Evolutionary conservation across 495 filamentous ascomycete species (phyloP), one percentile per base, ranked within the genome.

Genomic region (Opeltia flavorubescens): DNA sequence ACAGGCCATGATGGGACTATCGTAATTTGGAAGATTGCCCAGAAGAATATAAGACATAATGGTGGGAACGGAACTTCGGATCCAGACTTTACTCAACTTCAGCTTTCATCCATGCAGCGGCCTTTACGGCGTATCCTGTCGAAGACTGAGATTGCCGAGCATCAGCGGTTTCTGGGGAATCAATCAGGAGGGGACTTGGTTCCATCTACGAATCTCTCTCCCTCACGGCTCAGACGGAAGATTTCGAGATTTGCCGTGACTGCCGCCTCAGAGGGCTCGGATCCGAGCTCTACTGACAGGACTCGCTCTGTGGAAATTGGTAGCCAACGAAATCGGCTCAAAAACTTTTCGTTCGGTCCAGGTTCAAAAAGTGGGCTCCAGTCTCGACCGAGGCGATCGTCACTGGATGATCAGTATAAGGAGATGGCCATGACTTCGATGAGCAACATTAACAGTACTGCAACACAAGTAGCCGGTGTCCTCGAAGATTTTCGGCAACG

Each of bases 401-500:
- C 80, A 3, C 61, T 82, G 6, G 75, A 78, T 48, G 67, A 67
- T 30, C 66, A 72, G 31, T 66, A 72, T 2, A 71, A 75, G 27
- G 78, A 78, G 55, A 67, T 67, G 49, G 63, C 67, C 44, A 63
- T 61, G 27, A 70, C 71, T 47, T 61, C 50, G 50, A 12, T 52
- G 15, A 51, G 48, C 30, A 49, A 54, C 43, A 67, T 94, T 5
- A 78, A 78, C 54, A 76, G 77, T 63, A 79, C 83, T 5, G 89
- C 84, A 1, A 84, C 91, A 53, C 81, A 88, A 50, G 69, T 87
- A 0, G 86, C 82, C 53, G 82, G 83, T 23, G 80, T 80, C 4
- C 69, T 98, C 5, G 77, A 82, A 42, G 75, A 80, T 2, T 95
- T 93, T 56, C 75, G 91, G 13, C 89, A 87, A 64, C 86, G 85